Evolutionary conservation across 768 basidiomycete species (phyloP), one percentile per base, ranked within the genome.

Genomic region (Podaxis pistillaris): DNA sequence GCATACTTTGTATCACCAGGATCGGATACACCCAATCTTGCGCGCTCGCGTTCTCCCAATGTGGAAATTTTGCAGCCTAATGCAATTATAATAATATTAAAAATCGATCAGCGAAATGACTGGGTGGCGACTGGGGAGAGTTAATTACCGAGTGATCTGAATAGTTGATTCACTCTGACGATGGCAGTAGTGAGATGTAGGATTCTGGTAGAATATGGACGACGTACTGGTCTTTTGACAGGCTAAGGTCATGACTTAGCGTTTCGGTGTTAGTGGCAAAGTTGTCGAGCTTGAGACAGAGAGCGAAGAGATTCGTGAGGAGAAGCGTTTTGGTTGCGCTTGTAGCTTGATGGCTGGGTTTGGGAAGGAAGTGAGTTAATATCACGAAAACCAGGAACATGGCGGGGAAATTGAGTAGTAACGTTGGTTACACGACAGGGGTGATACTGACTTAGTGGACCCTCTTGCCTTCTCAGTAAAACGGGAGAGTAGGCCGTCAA

Each of bases 401-500:
- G 28, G 60, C 52, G 24, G 12, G 37, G 49, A 17, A 47, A 56
- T 6, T 44, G 17, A 12, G n/a, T 13, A n/a, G 36, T 15, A 30
- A 28, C 40, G 49, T 49, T 55, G 59, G 22, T 40, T 65, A 51
- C 7, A 59, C 46, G 22, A 12, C 47, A 60, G 28, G 46, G 22
- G 17, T 37, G 28, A 15, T 37, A 75, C 84, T 49, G 64, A 93
- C 91, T 80, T 80, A 17, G 83, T 84, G 3, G 87, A 86, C 7
- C 84, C 89, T 67, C 91, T 78, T 2, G 86, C 74, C 0, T 77
- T 81, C 74, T 97, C 94, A 0, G 94, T 88, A 75, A 96, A 98
- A 58, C 92, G 80, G 3, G 86, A 79, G 26, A 94, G 68, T 22
- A 97, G 77, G 4, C 89, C 85, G 56, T 96, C 92, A 22, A 93